Base-by-base conservation (phyloP, 2,329 filamentous ascomycete genomes). In the Tolypocladium cylindrosporum region DNA sequence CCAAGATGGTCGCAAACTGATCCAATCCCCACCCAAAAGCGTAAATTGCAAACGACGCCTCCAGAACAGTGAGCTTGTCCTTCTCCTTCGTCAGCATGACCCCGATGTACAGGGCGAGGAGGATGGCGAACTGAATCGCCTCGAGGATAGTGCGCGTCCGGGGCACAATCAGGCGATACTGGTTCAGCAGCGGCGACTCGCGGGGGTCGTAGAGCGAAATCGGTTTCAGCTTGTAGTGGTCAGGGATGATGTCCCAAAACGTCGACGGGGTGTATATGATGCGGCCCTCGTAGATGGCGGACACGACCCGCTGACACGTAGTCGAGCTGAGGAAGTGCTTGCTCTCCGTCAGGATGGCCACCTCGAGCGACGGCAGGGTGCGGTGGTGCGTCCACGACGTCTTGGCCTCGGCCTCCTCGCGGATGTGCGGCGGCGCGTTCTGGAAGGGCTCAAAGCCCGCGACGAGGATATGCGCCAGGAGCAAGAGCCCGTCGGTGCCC, bases 401-500 rank as follows among this genome's bases (percentile, higher is more conserved):
- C 43, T 75, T 77, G 31, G 75, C 70, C 61, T 80, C 76, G 37
- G 81, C 83, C 63, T 88, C 79, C 19, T 78, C 75, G 41, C 83
- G 78, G 45, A 92, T 80, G 57, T 88, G 80, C 1, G 79, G 74
- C 0, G 90, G 90, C 0, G 89, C 89, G 63, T 90, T 90, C 72
- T 94, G 90, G 65, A 94, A 94, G 1, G 90, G 90, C 65, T 91
- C 87, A 65, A 95, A 94, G 16, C 89, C 88, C 19, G 89, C 88
- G 16, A 95, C 88, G 24, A 94, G 81, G 39, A 94, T 87, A 64
- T 92, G 89, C 7, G 90, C 85, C 7, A 94, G 78, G 27, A 90
- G 76, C 5, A 94, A 76, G 14, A 94, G 78, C 1, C 89, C 89
- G 34, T 85, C 79, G 0, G 84, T 77, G 6, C 88, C 89, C 16